Percentiles rank a stretch among this genome's conserved stretches.
phyloP scores from a whole-genome alignment of 805 yeast genomes.

The Metschnikowia amazonensis region DNA sequence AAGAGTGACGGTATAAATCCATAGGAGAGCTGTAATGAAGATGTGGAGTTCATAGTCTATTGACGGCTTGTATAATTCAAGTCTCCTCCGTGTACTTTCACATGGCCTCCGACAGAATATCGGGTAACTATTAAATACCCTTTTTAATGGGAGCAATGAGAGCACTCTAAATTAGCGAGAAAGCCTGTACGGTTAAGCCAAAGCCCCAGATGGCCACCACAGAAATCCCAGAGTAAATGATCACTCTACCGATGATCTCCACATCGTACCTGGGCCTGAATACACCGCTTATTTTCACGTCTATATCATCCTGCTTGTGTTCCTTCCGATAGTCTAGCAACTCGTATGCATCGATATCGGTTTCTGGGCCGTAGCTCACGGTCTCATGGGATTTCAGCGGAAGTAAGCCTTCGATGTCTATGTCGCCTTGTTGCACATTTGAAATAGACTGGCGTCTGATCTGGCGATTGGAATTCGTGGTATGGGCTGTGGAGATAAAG shows the following conservation, averaged over 20 bases:
- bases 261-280: conserved; percentile 64
- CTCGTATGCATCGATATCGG: conserved; percentile 41
- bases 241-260: conserved; percentile 69
- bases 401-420: conserved; percentile 18
- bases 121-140: background rate
- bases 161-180: conserved; percentile 6
- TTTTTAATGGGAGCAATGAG: background rate
- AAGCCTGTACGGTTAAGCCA: conserved; percentile 20
- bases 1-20: no score
- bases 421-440: conserved; percentile 24
- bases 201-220: conserved; percentile 48
- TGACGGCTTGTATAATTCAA: no score
- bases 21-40: no score
- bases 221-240: conserved; percentile 82
- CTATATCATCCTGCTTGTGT: conserved; percentile 3
- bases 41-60: no score
- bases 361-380: conserved; percentile 34
- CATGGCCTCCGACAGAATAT: no score
- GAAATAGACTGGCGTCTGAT: conserved; percentile 39
- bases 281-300: conserved; percentile 38
- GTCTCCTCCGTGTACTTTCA: no score
- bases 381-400: conserved; percentile 27
- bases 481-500: conserved; percentile 37
- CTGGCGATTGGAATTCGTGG: conserved; percentile 28
- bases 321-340: conserved; percentile 30